Base-by-base conservation (phyloP, 306 rosid genomes). In the Corylus americana region DNA sequence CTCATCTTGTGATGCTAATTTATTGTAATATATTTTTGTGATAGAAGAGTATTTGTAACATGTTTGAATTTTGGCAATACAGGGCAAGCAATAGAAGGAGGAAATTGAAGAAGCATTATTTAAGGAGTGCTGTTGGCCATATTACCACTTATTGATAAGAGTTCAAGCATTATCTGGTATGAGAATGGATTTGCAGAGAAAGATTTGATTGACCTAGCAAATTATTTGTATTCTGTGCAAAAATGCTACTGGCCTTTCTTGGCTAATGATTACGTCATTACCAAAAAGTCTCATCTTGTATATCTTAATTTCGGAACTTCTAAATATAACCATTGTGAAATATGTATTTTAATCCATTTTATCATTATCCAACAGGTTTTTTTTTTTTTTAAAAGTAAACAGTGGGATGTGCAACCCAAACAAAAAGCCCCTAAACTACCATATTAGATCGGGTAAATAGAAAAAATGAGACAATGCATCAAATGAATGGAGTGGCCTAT, bases 61-160 rank as follows among this genome's bases (percentile, higher is more conserved):
- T 57, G 75, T 74, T 55, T 45, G 61, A 77, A 66, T 70, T 87
- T 64, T 83, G 73, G 74, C 27, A 42, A 48, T 71, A 90, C 92
- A 94, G 98, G 98, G 86, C 85, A 59, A 80, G 67, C 51, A 87
- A 79, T 82, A 80, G 97, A 72, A 90, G 97, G 80, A 86, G 98
- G 85, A 90, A 92, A 57, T 78, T 92, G 85, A 83, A 87, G 90
- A 91, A 90, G 85, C 83, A 85, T 83, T 77, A 75, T 8, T 75
- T 85, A 10, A 71, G 86, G 88, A 80, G 73, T 39, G 82, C 59
- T 51, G 45, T 85, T 12, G 86, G 78, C 8, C 76, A 82, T 29
- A 76, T 75, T 31, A 51, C 44, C 55, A 8, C n/a, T 70, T 47
- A 77, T 31, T 85, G 83, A 81, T 27, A 2, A 58, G 68, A 50